These are phyloP conservation scores for Thalassiosira hispida DNA, from an alignment of 352 stramenopile genomes.

Conservation along the genomic window DNA sequence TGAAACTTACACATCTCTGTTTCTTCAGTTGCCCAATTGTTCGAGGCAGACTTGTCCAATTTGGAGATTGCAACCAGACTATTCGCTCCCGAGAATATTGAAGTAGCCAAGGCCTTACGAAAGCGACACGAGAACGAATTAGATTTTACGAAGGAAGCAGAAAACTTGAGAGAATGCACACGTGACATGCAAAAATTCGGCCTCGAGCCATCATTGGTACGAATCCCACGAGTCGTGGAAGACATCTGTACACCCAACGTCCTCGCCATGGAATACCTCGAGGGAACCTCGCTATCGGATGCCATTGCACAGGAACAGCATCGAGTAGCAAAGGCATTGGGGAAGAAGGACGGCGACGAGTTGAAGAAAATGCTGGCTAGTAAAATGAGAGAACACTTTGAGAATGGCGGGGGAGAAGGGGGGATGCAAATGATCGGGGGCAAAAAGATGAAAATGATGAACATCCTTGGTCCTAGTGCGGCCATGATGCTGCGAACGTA, in stretches of 20 bases:
- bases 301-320: slow-evolving; percentile 49
- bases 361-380: slow-evolving; percentile 28
- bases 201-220: slow-evolving; percentile 51
- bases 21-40: slow-evolving; percentile 48
- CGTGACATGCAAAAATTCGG: slow-evolving; percentile 47
- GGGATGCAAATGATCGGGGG: slow-evolving; percentile 33
- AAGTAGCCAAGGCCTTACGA: slow-evolving; percentile 41
- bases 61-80: slow-evolving; percentile 70
- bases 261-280: slow-evolving; percentile 76
- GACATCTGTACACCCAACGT: slow-evolving; percentile 69
- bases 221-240: slow-evolving; percentile 62
- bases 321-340: slow-evolving; percentile 43
- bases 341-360: slow-evolving; percentile 45
- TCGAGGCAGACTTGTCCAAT: slow-evolving; percentile 75
- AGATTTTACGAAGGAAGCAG: slow-evolving; percentile 74
- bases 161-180: slow-evolving; percentile 50
- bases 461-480: slow-evolving; percentile 14
- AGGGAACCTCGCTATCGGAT: slow-evolving; percentile 60
- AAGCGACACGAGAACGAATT: slow-evolving; percentile 68
- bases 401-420: slow-evolving; percentile 46
- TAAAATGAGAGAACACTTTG: slow-evolving; percentile 56
- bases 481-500: slow-evolving; percentile 37
- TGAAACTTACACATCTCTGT: no score
- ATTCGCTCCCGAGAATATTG: slow-evolving; percentile 63
- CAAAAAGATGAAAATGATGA: slow-evolving; percentile 28